phyloP scores from a whole-genome alignment of 1,139 yeast genomes.

The Suhomyces bribrorum region DNA sequence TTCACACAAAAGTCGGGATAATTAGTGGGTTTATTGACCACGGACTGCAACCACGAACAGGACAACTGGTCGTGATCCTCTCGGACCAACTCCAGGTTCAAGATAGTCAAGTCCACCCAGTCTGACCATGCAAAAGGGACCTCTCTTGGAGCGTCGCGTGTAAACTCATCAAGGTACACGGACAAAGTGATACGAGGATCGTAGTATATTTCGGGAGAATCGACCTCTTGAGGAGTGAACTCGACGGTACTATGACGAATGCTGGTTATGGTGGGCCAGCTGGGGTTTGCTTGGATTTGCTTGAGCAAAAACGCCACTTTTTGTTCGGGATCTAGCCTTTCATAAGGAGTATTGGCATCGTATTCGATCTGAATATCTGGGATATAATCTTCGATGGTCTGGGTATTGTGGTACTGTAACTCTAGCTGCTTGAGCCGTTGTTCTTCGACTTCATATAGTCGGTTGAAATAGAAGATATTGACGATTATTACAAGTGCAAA shows the following conservation, averaged over 20 bases:
- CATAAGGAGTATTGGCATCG: constrained; percentile 20
- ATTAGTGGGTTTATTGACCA: constrained; percentile 28
- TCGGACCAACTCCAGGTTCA: constrained; percentile 19
- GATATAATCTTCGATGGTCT: constrained; percentile 21
- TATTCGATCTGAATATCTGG: constrained; percentile 27
- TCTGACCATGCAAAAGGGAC: constrained; percentile 35
- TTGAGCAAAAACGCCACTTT: constrained; percentile 27
- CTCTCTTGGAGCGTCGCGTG: constrained; percentile 14
- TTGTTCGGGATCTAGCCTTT: constrained; percentile 21
- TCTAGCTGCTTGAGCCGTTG: constrained; percentile 5
- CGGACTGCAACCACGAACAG: constrained; percentile 28
- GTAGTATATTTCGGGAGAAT: constrained; percentile 21
- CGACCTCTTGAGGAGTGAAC: constrained; percentile 15
- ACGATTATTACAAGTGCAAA: constrained; percentile 24
- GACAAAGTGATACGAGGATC: constrained; percentile 31
- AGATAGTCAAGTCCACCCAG: constrained; percentile 29
- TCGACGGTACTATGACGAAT: neutral
- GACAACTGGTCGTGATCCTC: constrained; percentile 13
- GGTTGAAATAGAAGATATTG: constrained; percentile 26
- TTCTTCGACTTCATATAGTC: constrained; percentile 18
- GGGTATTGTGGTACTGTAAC: constrained; percentile 21
- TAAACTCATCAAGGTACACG: constrained; percentile 23
- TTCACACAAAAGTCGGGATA: constrained; percentile 23
- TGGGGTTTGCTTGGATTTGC: constrained; percentile 23
- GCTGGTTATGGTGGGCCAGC: constrained; percentile 15